phyloP scores from a whole-genome alignment of 2,329 filamentous ascomycete species.

The Botrytis elliptica region DNA sequence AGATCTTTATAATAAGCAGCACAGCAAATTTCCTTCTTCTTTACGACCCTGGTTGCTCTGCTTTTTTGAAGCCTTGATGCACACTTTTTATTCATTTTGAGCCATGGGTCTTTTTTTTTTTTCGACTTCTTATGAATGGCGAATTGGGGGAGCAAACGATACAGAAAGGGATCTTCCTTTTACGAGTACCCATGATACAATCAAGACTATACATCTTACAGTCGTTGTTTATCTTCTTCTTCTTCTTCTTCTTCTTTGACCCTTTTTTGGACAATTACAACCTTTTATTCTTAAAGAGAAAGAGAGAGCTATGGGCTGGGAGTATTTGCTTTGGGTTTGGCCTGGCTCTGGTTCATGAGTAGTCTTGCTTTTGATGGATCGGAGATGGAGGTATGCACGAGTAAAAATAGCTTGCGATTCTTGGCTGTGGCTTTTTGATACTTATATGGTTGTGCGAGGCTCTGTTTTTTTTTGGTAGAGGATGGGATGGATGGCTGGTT shows the following conservation, averaged over 20 bases:
- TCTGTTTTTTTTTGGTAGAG: neutral
- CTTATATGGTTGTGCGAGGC: neutral
- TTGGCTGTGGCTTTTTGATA: neutral
- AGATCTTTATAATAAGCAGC: conserved; percentile 9
- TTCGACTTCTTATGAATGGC: conserved; percentile 2
- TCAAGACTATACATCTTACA: conserved; percentile 3
- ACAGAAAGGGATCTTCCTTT: conserved; percentile 5
- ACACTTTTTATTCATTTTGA: neutral
- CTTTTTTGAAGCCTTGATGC: conserved; percentile 5
- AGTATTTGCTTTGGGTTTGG: neutral
- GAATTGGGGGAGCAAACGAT: conserved; percentile 3
- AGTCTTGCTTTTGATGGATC: neutral
- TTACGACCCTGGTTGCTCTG: conserved; percentile 4
- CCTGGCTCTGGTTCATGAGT: neutral
- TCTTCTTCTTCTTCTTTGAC: neutral
- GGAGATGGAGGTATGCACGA: neutral
- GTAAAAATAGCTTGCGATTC: conserved; percentile 1
- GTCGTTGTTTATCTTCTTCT: neutral
- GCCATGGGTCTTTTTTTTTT: conserved; percentile 12
- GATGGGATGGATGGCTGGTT: neutral
- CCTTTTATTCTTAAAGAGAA: conserved; percentile 9
- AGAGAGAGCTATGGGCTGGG: neutral
- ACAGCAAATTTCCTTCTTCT: conserved; percentile 8
- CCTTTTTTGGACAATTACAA: conserved; percentile 7
- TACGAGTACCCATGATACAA: conserved; percentile 17